Percentiles rank a stretch among this genome's conserved stretches.
Evolutionary conservation across 345 rosid species (phyloP).

Genomic region (Camelina laxa): DNA sequence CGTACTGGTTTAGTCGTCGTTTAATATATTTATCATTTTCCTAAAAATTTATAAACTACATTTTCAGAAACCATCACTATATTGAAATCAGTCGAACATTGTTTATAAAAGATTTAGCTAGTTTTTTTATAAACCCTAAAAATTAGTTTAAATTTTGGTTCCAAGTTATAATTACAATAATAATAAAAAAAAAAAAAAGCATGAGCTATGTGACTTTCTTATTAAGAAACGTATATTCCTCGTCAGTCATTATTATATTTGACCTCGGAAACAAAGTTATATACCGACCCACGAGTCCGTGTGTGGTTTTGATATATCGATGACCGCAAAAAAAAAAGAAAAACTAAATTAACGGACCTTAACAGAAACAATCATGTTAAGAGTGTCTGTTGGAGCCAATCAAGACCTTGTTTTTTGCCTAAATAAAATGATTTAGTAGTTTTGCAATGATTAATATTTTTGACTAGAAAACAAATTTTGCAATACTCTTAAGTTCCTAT

Average conservation of each 20-base stretch:
- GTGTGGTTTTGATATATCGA: not conserved
- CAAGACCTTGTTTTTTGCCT: not conserved
- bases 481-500: no score
- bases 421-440: not conserved
- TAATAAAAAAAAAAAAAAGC: no score
- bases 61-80: not conserved
- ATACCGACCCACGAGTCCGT: constrained; percentile 18
- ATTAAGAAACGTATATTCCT: not conserved
- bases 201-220: not conserved
- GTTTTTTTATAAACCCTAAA: not conserved
- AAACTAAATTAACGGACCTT: constrained; percentile 9
- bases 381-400: not conserved
- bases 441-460: no score
- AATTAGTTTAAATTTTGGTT: not conserved
- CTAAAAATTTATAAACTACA: not conserved
- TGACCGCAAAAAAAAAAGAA: not conserved
- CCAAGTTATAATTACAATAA: not conserved
- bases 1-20: not conserved
- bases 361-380: constrained; percentile 1
- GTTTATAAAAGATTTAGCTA: not conserved
- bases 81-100: not conserved
- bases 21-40: not conserved
- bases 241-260: constrained; percentile 8
- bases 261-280: not conserved
- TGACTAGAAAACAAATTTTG: no score